phyloP scores from a whole-genome alignment of 805 yeast genomes.

The Debaryomyces hansenii region DNA sequence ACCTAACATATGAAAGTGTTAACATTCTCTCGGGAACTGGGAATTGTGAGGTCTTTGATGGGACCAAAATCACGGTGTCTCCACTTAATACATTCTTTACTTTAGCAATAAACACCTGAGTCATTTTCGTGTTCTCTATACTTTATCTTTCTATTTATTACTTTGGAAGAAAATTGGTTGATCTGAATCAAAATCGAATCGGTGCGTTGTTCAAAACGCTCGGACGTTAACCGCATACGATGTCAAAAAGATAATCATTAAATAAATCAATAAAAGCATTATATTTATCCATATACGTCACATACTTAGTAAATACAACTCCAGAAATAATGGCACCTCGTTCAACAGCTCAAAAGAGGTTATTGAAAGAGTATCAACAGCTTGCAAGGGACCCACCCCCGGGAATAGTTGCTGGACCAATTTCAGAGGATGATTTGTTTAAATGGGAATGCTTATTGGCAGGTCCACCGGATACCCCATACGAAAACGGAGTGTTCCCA shows the following conservation, averaged over 20 bases:
- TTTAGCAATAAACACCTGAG: constrained; percentile 44
- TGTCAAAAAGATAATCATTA: neutral
- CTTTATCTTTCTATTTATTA: no score
- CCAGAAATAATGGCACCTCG: constrained; percentile 22
- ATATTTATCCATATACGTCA: neutral
- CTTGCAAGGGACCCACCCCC: constrained; percentile 86
- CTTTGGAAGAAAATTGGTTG: no score
- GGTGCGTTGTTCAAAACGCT: constrained; percentile 8
- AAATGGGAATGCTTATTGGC: constrained; percentile 82
- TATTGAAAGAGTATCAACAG: constrained; percentile 87
- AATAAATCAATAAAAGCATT: neutral
- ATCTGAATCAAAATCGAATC: neutral
- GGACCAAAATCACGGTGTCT: constrained; percentile 64
- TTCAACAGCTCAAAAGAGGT: constrained; percentile 78
- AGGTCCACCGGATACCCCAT: constrained; percentile 83
- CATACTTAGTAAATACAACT: neutral
- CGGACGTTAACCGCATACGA: neutral
- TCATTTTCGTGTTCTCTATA: constrained; percentile 3
- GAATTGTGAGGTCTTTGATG: constrained; percentile 43
- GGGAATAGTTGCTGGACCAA: constrained; percentile 93
- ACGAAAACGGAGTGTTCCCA: constrained; percentile 85
- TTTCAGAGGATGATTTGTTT: constrained; percentile 68
- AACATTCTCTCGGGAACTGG: constrained; percentile 58
- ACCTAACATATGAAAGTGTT: constrained; percentile 63
- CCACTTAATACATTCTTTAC: constrained; percentile 72